Evolutionary conservation across 495 filamentous ascomycete species (phyloP), one percentile per base, ranked within the genome.

Genomic region (Physcia stellaris): DNA sequence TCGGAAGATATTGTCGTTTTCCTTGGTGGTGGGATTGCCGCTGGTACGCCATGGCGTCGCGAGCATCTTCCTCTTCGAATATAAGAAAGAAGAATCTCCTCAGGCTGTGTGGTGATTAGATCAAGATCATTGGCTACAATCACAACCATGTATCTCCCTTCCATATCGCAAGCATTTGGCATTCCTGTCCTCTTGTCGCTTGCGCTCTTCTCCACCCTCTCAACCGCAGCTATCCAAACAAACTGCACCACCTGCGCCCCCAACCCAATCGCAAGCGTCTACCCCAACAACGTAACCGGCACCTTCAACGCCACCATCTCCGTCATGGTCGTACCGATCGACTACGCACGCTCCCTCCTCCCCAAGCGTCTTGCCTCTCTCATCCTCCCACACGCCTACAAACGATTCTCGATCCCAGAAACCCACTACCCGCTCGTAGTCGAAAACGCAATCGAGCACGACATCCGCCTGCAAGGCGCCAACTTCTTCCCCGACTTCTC

Each of bases 301-400:
- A 51, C 48, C 2, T 27, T 51, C 6, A 51, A 51, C 29, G 36
- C 31, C 15, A 51, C 48, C 1, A 41, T 47, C 20, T 24, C 36
- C 6, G 26, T 28, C 26, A 9, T 28, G 9, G 27, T 51, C 15
- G 31, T 51, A 17, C 48, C 48, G 1, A 43, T 51, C 19, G 24
- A 39, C 1, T 47, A 40, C 29, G 16, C 30, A 12, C 35, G 13
- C 9, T 28, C 26, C 26, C 26, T 28, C n/a, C 26, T 28, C 26
- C 26, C 26, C n/a, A 9, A 9, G 9, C 9, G 13, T 13, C 26
- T 28, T 28, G 9, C 26, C 9, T 9, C 9, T 13, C n/a, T 13
- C 9, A 28, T 28, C n/a, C 26, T 28, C 26, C 9, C 9, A 9
- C 26, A 28, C 26, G 9, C 26, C n/a, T 28, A 28, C 26, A 28